Conservation (phyloP, 345 rosid species). For the Arabis alpina region DNA sequence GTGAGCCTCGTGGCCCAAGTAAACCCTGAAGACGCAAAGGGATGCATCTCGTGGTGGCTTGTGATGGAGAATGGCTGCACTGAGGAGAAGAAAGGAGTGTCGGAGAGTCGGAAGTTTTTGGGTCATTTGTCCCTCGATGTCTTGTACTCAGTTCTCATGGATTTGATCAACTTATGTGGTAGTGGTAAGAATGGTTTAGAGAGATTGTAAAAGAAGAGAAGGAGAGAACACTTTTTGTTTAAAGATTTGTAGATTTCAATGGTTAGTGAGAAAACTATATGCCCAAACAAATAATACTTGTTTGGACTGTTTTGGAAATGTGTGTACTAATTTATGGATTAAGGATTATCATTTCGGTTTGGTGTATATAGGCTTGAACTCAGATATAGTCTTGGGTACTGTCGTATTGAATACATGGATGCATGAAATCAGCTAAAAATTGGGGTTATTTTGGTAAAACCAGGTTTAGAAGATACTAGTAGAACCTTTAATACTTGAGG, state of each 20-base stretch:
- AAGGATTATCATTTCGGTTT: background rate
- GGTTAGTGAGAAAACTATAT: background rate
- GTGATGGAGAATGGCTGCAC: conserved; percentile 78
- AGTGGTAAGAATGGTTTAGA: conserved; percentile 47
- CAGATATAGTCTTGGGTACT: too few species aligned
- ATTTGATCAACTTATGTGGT: conserved; percentile 75
- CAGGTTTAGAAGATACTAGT: too few species aligned
- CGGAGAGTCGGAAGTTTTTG: conserved; percentile 69
- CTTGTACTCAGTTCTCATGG: conserved; percentile 72
- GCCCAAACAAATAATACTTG: background rate
- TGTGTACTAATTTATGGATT: background rate
- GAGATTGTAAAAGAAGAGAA: conserved; percentile 13
- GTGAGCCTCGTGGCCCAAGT: conserved; percentile 88
- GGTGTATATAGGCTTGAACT: too few species aligned
- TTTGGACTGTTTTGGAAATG: background rate
- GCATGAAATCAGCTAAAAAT: too few species aligned
- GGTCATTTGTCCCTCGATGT: conserved; percentile 78
- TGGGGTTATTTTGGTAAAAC: too few species aligned
- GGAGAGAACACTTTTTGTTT: background rate
- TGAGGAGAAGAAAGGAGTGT: conserved; percentile 59
- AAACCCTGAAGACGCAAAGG: conserved; percentile 66
- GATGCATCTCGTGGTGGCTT: conserved; percentile 94
- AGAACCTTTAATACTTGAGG: background rate
- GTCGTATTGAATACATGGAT: too few species aligned
- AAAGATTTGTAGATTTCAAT: conserved; percentile 9